Evolutionary conservation across 2,329 filamentous ascomycete species (phyloP).

Genomic region (Exophiala lecanii-corni): DNA sequence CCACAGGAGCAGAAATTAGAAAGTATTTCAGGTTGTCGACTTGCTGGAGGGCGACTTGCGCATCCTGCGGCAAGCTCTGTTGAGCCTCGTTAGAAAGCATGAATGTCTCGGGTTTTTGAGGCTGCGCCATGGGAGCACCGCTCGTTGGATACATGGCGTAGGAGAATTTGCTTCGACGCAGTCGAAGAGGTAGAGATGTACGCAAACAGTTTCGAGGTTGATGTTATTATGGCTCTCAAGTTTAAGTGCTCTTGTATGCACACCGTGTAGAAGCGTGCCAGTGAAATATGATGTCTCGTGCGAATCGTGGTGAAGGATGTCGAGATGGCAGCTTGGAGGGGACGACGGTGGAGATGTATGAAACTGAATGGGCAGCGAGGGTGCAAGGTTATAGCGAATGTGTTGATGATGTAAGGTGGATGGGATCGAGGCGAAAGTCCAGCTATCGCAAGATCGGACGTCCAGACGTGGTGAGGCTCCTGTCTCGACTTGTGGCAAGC

Average conservation of each 20-base stretch:
- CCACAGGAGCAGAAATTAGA: conserved; percentile 94
- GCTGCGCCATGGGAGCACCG: conserved; percentile 75
- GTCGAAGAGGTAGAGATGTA: conserved; percentile 19
- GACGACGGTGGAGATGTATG: conserved; percentile 4
- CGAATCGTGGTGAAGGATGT: conserved; percentile 6
- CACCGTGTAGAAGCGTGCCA: too few species aligned
- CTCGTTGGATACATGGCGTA: conserved; percentile 72
- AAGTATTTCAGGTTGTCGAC: conserved; percentile 99
- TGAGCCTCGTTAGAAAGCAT: conserved; percentile 97
- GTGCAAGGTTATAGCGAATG: conserved; percentile 21
- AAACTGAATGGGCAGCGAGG: conserved; percentile 6
- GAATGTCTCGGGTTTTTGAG: conserved; percentile 97
- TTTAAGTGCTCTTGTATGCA: too few species aligned
- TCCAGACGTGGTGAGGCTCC: conserved; percentile 27
- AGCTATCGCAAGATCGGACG: conserved; percentile 23
- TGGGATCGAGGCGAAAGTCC: conserved; percentile 25
- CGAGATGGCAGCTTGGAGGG: conserved; percentile 3
- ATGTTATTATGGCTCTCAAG: too few species aligned
- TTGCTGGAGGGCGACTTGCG: conserved; percentile 94
- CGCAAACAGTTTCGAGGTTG: conserved; percentile 13
- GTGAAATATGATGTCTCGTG: too few species aligned
- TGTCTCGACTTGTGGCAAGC: conserved; percentile 24
- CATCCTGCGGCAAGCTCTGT: conserved; percentile 91
- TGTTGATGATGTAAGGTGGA: conserved; percentile 23
- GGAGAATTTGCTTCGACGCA: conserved; percentile 25